Evolutionary conservation across 805 yeast genomes (phyloP).

Genomic region (Maudiozyma serrabonitensis): DNA sequence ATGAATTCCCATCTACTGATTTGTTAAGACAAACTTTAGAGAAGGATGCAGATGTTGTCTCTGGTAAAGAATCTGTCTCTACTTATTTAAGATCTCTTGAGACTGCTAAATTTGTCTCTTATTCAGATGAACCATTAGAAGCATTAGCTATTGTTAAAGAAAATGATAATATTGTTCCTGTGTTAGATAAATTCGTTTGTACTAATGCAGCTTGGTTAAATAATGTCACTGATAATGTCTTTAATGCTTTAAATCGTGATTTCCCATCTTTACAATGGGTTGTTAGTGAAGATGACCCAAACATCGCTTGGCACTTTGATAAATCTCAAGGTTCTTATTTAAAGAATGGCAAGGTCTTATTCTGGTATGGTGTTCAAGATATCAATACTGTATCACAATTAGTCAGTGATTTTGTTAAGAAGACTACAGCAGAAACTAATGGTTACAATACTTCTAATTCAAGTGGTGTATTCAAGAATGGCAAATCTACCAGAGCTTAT

Average conservation of each 20-base stretch:
- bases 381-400: constrained; percentile 52
- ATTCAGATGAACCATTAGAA: constrained; percentile 93
- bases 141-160: constrained; percentile 78
- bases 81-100: constrained; percentile 70
- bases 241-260: constrained; percentile 71
- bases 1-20: constrained; percentile 66
- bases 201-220: constrained; percentile 93
- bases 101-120: constrained; percentile 53
- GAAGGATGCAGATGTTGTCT: constrained; percentile 64
- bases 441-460: constrained; percentile 19
- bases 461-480: constrained; percentile 39
- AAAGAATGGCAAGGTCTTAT: constrained; percentile 78
- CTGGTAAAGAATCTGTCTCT: constrained; percentile 68
- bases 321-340: constrained; percentile 91
- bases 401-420: constrained; percentile 44
- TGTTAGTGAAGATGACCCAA: constrained; percentile 81
- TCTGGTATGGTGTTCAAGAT: constrained; percentile 85
- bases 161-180: constrained; percentile 43
- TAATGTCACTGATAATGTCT: constrained; percentile 91
- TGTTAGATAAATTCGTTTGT: constrained; percentile 76
- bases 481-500: constrained; percentile 44
- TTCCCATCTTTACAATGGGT: constrained; percentile 74
- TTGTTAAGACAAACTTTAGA: constrained; percentile 64
- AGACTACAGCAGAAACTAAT: constrained; percentile 23
- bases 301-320: constrained; percentile 83